Evolutionary conservation across 768 basidiomycete genomes (phyloP).

Genomic region (Ramaria rubella): DNA sequence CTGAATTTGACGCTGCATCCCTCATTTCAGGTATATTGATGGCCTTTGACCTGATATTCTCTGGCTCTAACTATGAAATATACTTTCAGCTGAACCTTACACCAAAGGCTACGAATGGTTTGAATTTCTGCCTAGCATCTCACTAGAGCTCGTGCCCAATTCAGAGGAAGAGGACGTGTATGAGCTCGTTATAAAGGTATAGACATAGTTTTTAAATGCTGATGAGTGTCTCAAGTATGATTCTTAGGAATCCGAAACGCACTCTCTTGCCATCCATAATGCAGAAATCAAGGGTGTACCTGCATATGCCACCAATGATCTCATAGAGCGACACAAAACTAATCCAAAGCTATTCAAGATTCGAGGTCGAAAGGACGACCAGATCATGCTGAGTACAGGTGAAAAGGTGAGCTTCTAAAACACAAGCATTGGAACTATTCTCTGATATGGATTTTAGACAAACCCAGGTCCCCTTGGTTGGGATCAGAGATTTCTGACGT

Average conservation of each 20-base stretch:
- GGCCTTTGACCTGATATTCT: no score
- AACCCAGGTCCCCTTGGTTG: slow-evolving; percentile 27
- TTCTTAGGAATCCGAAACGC: no score
- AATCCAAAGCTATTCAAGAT: slow-evolving; percentile 24
- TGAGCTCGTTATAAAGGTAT: no score
- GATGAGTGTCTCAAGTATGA: no score
- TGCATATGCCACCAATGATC: no score
- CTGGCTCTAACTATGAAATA: not conserved
- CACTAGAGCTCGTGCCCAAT: slow-evolving; percentile 25
- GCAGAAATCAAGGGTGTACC: no score
- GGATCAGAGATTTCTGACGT: not conserved
- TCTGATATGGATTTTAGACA: slow-evolving; percentile 20
- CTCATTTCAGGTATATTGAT: not conserved
- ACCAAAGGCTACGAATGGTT: slow-evolving; percentile 34
- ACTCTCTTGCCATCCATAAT: no score
- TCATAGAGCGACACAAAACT: slow-evolving; percentile 34
- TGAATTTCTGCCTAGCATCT: slow-evolving; percentile 17
- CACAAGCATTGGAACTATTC: not conserved
- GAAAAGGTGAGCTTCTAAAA: slow-evolving; percentile 28
- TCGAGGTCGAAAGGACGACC: no score
- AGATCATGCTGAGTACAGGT: slow-evolving; percentile 38
- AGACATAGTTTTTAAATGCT: no score
- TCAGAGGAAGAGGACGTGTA: slow-evolving; percentile 25
- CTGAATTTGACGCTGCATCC: not conserved
- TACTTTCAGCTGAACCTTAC: not conserved